phyloP scores from a whole-genome alignment of 2,329 filamentous ascomycete genomes.

The Beauveria asiatica region DNA sequence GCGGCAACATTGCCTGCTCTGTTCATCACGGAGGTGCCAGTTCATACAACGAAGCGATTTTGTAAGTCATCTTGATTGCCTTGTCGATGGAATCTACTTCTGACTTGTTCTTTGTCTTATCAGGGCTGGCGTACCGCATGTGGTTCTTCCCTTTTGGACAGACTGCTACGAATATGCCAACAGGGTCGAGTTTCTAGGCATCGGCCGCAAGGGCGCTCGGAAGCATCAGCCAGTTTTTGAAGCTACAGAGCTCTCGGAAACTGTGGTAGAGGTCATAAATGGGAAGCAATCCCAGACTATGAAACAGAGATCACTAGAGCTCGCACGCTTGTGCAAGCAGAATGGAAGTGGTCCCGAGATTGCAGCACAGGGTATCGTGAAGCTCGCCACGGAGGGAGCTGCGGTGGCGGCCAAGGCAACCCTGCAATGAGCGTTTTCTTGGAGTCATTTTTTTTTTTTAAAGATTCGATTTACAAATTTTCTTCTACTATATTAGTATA shows the following conservation, averaged over 20 bases:
- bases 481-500: neutral
- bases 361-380: conserved; percentile 10
- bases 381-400: neutral
- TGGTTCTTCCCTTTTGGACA: conserved; percentile 36
- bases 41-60: conserved; percentile 30
- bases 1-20: conserved; percentile 29
- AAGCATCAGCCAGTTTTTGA: conserved; percentile 18
- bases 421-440: neutral
- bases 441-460: neutral
- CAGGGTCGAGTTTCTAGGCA: conserved; percentile 33
- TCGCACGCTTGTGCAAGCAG: conserved; percentile 10
- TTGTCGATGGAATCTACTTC: neutral
- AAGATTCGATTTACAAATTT: neutral
- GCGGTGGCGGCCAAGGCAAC: neutral
- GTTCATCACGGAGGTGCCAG: conserved; percentile 41
- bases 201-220: conserved; percentile 26
- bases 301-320: conserved; percentile 9
- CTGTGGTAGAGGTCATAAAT: conserved; percentile 14
- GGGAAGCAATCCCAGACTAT: conserved; percentile 9
- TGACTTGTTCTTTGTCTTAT: neutral
- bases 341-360: conserved; percentile 22
- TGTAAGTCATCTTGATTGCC: conserved; percentile 18
- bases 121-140: conserved; percentile 36
- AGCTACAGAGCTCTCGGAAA: conserved; percentile 14
- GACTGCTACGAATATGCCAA: conserved; percentile 39